These are phyloP conservation scores for Barnettozyma botsteinii DNA, from an alignment of 805 yeast species.

Conservation along the genomic window DNA sequence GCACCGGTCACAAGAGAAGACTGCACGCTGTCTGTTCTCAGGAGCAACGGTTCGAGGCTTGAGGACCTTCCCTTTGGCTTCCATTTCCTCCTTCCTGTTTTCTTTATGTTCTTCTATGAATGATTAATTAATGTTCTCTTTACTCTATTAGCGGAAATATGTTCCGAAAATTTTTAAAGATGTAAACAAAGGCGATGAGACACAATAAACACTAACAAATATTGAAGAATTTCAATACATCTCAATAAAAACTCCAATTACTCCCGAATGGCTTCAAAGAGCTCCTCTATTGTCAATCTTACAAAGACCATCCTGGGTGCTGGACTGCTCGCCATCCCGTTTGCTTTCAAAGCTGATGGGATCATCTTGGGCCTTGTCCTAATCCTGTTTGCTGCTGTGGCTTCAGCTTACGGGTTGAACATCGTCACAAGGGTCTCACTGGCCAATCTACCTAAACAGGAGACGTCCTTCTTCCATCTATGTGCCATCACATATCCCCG, in stretches of 20 bases:
- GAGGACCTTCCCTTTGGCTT: conserved; percentile 6
- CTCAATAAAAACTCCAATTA: no score
- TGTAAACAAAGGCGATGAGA: not conserved
- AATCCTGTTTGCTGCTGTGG: conserved; percentile 53
- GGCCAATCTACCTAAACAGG: conserved; percentile 22
- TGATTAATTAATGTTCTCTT: not conserved
- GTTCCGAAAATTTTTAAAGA: not conserved
- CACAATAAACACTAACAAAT: not conserved
- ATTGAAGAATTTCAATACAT: no score
- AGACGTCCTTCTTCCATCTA: conserved; percentile 64
- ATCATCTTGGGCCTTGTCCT: conserved; percentile 49
- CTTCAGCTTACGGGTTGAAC: conserved; percentile 64
- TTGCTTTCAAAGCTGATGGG: conserved; percentile 65
- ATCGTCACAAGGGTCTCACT: conserved; percentile 55
- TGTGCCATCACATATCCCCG: conserved; percentile 69
- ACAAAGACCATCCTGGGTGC: conserved; percentile 79
- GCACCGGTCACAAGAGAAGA: conserved; percentile 42
- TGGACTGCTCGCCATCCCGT: conserved; percentile 72
- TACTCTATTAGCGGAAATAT: not conserved
- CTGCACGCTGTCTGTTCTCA: conserved; percentile 35
- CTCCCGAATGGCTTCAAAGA: conserved; percentile 23
- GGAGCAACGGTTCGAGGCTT: conserved; percentile 34
- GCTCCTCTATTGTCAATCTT: conserved; percentile 59
- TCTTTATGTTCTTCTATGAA: no score
- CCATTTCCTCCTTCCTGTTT: not conserved